Conservation (phyloP, 2,329 filamentous ascomycete species). For the Hymenoscyphus salicellus region DNA sequence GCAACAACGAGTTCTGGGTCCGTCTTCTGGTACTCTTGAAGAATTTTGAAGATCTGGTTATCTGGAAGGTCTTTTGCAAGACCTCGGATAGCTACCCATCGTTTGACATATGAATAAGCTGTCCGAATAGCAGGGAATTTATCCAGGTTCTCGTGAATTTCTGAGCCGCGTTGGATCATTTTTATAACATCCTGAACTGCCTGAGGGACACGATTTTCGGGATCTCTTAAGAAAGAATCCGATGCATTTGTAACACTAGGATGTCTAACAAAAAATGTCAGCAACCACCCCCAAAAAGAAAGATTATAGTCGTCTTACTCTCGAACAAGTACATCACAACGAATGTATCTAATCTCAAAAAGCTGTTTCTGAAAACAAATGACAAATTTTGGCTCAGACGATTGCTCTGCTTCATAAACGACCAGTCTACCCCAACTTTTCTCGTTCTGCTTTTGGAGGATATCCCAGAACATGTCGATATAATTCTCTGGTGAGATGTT, state of each 20-base stretch:
- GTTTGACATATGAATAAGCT: conserved; percentile 14
- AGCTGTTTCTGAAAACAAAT: conserved; percentile 12
- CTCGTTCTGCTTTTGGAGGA: conserved; percentile 8
- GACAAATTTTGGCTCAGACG: conserved; percentile 7
- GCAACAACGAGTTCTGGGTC: background rate
- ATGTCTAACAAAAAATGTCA: conserved; percentile 12
- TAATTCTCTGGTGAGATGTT: conserved; percentile 13
- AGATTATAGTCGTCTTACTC: conserved; percentile 13
- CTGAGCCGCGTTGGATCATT: conserved; percentile 2
- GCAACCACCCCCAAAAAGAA: background rate
- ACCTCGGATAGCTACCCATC: conserved; percentile 13
- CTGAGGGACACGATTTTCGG: background rate
- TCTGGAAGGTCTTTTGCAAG: conserved; percentile 5
- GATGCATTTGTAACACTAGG: conserved; percentile 12
- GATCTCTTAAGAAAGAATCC: conserved; percentile 10
- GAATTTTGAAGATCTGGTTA: conserved; percentile 9
- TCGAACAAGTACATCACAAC: conserved; percentile 19
- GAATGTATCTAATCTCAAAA: conserved; percentile 21
- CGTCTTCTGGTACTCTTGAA: conserved; percentile 9
- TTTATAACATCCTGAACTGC: conserved; percentile 7
- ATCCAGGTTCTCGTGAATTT: conserved; percentile 1
- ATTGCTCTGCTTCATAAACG: conserved; percentile 16
- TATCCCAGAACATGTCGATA: conserved; percentile 16
- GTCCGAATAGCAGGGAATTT: conserved; percentile 5
- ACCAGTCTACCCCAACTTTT: conserved; percentile 2